Conservation (phyloP, 2,329 filamentous ascomycete species). For the Botrytis galanthina region DNA sequence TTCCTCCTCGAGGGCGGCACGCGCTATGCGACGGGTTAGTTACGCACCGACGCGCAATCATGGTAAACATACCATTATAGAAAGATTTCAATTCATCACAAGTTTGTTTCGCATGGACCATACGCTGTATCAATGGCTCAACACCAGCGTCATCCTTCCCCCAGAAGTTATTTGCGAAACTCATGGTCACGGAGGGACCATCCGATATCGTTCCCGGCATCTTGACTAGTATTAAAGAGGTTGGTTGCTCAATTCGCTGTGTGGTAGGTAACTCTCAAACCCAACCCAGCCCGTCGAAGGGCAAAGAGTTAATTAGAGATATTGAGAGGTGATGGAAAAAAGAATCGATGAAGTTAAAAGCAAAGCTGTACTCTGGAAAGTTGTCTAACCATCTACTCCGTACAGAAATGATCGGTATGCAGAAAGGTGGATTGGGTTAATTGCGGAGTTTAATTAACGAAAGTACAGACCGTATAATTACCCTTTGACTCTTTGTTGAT, state of each 20-base stretch:
- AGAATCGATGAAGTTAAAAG: slow-evolving; percentile 9
- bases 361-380: not conserved
- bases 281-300: slow-evolving; percentile 10
- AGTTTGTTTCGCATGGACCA: slow-evolving; percentile 91
- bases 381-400: not conserved
- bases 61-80: slow-evolving; percentile 66
- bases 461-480: not conserved
- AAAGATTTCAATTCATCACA: slow-evolving; percentile 92
- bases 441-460: slow-evolving; percentile 8
- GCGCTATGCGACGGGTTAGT: slow-evolving; percentile 52
- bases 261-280: not conserved
- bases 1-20: slow-evolving; percentile 93
- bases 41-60: not conserved
- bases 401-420: slow-evolving; percentile 17
- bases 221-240: slow-evolving; percentile 22
- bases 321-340: not conserved
- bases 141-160: slow-evolving; percentile 98
- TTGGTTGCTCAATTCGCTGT: not conserved
- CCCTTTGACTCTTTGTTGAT: slow-evolving; percentile 9
- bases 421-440: slow-evolving; percentile 19
- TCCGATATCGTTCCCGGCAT: slow-evolving; percentile 39
- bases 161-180: slow-evolving; percentile 97
- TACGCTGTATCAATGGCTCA: slow-evolving; percentile 83
- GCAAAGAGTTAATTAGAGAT: slow-evolving; percentile 4
- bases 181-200: slow-evolving; percentile 40